phyloP scores from a whole-genome alignment of 2,329 filamentous ascomycete genomes.

The Corniculantispora saksenae region DNA sequence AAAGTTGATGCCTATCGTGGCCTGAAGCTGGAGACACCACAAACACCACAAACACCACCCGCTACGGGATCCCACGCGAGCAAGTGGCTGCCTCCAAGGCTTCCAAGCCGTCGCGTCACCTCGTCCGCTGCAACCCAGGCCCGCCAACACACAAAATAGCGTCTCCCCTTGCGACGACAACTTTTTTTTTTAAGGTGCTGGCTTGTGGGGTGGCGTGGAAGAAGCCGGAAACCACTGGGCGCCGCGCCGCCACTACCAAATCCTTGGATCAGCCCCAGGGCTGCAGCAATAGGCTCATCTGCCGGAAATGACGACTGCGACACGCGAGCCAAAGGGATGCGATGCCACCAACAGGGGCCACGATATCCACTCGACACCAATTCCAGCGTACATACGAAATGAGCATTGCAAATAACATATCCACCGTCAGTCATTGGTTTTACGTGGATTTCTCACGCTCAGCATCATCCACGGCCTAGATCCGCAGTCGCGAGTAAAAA shows the following conservation, averaged over 20 bases:
- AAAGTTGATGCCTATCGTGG: background rate
- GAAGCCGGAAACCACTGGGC: constrained; percentile 21
- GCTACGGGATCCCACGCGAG: no score
- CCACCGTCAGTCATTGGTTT: constrained; percentile 15
- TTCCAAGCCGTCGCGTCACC: constrained; percentile 10
- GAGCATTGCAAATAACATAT: constrained; percentile 18
- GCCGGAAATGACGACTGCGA: constrained; percentile 9
- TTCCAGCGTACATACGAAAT: no score
- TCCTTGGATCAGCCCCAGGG: constrained; percentile 8
- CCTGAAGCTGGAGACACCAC: no score
- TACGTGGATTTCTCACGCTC: background rate
- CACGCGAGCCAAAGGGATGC: constrained; percentile 10
- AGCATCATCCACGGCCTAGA: constrained; percentile 5
- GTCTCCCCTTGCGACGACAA: background rate
- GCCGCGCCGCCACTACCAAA: constrained; percentile 9
- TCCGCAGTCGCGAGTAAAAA: constrained; percentile 4
- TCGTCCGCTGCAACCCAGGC: background rate
- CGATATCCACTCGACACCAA: background rate
- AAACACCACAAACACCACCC: no score
- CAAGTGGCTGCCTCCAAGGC: constrained; percentile 1
- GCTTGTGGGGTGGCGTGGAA: constrained; percentile 18
- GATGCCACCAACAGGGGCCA: background rate
- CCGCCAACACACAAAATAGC: background rate
- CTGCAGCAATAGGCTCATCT: constrained; percentile 17
- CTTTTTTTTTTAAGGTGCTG: background rate